These are phyloP conservation scores for Tricholoma bakamatsutake DNA, from an alignment of 768 basidiomycete genomes.

Conservation along the genomic window DNA sequence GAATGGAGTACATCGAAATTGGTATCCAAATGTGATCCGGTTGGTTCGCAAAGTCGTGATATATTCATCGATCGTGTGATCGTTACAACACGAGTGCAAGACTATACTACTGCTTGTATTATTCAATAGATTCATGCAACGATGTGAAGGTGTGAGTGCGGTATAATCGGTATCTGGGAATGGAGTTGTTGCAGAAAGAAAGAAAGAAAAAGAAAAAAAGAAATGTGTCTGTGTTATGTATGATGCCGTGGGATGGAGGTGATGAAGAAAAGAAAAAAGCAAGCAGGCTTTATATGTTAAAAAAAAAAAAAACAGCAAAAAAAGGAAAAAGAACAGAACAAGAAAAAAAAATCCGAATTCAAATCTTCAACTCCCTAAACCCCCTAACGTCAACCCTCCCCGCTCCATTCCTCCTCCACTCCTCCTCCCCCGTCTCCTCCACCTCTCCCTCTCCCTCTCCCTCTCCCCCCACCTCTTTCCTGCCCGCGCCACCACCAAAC, in stretches of 20 bases:
- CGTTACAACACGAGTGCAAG: no score
- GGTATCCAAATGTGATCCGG: no score
- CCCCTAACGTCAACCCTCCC: slow-evolving; percentile 73
- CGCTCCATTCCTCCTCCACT: slow-evolving; percentile 64
- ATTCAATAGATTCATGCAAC: not conserved
- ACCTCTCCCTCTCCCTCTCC: slow-evolving; percentile 24
- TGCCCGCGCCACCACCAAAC: slow-evolving; percentile 21
- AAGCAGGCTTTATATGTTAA: not conserved
- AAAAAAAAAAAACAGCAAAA: not conserved
- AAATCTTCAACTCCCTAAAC: slow-evolving; percentile 73
- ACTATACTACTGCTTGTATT: not conserved
- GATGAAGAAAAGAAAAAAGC: not conserved
- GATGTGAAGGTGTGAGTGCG: not conserved
- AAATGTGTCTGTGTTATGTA: not conserved
- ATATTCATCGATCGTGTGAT: no score
- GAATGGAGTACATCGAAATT: no score
- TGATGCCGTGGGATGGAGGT: not conserved
- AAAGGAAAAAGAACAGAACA: not conserved
- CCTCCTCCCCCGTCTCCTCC: slow-evolving; percentile 23
- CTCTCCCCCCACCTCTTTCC: slow-evolving; percentile 23
- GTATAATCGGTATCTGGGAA: not conserved
- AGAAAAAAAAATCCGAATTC: slow-evolving; percentile 2
- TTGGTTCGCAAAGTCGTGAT: no score
- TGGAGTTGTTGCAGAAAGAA: no score
- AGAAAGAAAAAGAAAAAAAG: not conserved